A percentile compares a stretch with the other conserved stretches of the same genome.
These are phyloP conservation scores for Calonectria naviculata DNA, from an alignment of 2,329 filamentous ascomycete species.

Conservation along the genomic window DNA sequence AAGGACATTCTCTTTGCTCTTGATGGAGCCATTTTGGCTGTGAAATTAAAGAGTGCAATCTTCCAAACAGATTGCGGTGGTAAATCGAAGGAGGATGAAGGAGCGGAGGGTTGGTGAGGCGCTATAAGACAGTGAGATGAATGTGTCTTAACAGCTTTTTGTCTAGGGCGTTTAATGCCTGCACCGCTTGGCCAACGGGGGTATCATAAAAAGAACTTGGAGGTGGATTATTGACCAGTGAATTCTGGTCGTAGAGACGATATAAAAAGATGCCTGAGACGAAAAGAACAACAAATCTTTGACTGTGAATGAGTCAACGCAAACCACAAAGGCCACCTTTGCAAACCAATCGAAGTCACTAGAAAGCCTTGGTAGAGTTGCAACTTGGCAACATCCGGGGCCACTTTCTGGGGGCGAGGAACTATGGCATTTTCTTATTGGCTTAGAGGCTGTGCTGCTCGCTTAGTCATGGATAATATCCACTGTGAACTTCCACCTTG, in stretches of 20 bases:
- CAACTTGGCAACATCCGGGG: constrained; percentile 41
- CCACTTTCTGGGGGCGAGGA: constrained; percentile 9
- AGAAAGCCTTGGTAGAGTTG: constrained; percentile 30
- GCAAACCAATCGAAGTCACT: constrained; percentile 39
- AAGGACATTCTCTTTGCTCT: constrained; percentile 34
- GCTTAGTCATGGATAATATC: constrained; percentile 33
- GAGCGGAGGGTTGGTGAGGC: background rate
- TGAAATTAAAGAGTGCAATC: background rate
- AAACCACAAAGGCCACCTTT: constrained; percentile 38
- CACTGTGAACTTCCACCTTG: constrained; percentile 19
- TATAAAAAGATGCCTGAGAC: constrained; percentile 12
- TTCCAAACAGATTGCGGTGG: background rate
- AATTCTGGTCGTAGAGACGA: background rate
- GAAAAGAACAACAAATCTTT: constrained; percentile 13
- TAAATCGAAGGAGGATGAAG: background rate
- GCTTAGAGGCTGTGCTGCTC: background rate
- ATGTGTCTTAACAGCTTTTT: constrained; percentile 11
- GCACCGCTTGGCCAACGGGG: background rate
- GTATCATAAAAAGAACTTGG: constrained; percentile 1
- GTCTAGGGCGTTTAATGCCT: background rate
- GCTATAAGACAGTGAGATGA: background rate
- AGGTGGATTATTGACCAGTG: constrained; percentile 1
- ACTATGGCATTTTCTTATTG: constrained; percentile 38
- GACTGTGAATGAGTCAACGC: constrained; percentile 34
- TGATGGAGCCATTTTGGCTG: constrained; percentile 36